Evolutionary conservation across 192 early-diverging fungal species (phyloP).

Genomic region (Rhizophagus sp.): DNA sequence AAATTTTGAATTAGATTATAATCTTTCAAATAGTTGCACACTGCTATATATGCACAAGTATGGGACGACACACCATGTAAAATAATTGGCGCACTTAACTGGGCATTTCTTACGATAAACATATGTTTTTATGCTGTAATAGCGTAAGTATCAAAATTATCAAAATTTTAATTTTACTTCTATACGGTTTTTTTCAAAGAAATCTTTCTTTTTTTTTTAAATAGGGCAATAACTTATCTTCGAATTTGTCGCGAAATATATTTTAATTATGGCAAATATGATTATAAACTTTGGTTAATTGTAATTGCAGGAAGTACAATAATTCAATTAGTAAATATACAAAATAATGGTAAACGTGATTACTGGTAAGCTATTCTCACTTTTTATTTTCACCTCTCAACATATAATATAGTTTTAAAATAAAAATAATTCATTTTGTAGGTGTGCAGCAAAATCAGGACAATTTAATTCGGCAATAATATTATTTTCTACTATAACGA

Average conservation of each 20-base stretch:
- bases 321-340: background rate
- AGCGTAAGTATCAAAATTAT: background rate
- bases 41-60: background rate
- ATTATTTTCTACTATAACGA: background rate
- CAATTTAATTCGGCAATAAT: background rate
- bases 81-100: background rate
- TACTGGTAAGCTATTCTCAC: background rate
- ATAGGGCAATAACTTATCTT: background rate
- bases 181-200: no score
- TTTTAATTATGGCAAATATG: conserved; percentile 4
- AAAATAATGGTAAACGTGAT: background rate
- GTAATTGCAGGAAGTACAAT: background rate
- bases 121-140: background rate
- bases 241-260: background rate
- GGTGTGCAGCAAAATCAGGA: background rate
- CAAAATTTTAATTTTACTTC: no score
- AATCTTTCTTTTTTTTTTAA: background rate
- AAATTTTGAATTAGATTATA: background rate
- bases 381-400: background rate
- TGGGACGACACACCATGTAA: background rate
- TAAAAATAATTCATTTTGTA: background rate
- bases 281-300: conserved; percentile 8
- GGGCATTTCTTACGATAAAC: background rate
- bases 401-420: background rate
- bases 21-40: background rate